Base-by-base conservation (phyloP, 306 rosid genomes). In the Pterocarpus santalinus region DNA sequence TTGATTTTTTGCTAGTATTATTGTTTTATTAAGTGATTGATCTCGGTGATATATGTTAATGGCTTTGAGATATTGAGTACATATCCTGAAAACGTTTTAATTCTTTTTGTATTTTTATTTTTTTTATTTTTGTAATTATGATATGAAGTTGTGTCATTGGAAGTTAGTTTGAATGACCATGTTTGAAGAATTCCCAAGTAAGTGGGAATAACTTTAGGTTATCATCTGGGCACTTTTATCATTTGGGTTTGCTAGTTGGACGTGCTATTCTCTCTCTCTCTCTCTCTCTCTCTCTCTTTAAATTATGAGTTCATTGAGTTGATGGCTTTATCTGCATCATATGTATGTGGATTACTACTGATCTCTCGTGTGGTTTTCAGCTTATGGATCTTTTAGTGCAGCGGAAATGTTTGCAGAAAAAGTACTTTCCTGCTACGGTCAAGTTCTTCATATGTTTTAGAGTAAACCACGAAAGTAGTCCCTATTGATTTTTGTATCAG, bases 301-400 rank as follows among this genome's bases (percentile, higher is more conserved):
- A 11, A 41, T 64, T 11, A 65, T 41, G 65, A 68, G 56, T 53
- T 68, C 36, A 68, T 84, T 53, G 51, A 13, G 28, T 22, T 68
- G 30, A 67, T 86, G 61, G 69, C 5, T 14, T 73, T 61, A 16
- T 58, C 30, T 16, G 47, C 60, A 30, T 39, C 35, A n/a, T 41
- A 4, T 1, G 57, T 22, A 53, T 33, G 3, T 2, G 47, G 14
- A 44, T 76, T 51, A 15, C 17, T 30, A 5, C 63, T 61, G 57
- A 82, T 75, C 17, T 68, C 44, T 79, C 17, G 43, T 67, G 76
- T 65, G 58, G 44, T 75, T 86, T 88, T 83, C 91, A 90, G 94
- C 85, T 38, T 88, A 84, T 90, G 94, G 90, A 80, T 86, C 94
- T 82, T 82, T 90, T 74, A 90, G 86, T 65, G 75, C 55, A 1